Conservation (phyloP, 2,329 filamentous ascomycete species). For the Xylaria sp. region DNA sequence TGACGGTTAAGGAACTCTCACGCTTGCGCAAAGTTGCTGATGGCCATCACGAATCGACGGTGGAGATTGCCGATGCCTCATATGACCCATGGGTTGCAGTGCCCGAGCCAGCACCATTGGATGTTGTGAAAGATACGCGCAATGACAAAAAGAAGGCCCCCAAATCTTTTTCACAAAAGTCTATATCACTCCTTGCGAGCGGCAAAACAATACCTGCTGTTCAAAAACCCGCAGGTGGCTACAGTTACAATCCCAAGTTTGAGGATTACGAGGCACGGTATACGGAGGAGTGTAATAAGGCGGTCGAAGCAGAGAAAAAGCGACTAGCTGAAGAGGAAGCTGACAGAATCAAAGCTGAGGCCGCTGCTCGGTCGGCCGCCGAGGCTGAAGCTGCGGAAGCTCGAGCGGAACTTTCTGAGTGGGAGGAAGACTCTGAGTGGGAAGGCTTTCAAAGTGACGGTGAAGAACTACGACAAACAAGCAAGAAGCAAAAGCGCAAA, state of each 20-base stretch:
- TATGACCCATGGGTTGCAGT: constrained; percentile 82
- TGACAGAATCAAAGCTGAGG: constrained; percentile 74
- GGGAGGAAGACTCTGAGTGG: constrained; percentile 92
- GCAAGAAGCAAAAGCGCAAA: constrained; percentile 85
- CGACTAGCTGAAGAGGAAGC: constrained; percentile 74
- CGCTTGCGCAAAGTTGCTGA: constrained; percentile 83
- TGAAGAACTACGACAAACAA: constrained; percentile 71
- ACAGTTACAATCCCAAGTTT: constrained; percentile 92
- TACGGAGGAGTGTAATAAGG: constrained; percentile 79
- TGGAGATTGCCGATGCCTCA: constrained; percentile 69
- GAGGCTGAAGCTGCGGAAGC: constrained; percentile 79
- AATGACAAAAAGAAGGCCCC: constrained; percentile 74
- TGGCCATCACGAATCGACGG: constrained; percentile 68
- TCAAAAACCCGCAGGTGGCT: constrained; percentile 80
- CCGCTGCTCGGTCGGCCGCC: constrained; percentile 75
- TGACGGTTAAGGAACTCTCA: constrained; percentile 85
- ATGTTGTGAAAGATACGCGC: constrained; percentile 52
- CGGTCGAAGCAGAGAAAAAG: constrained; percentile 80
- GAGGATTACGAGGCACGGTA: constrained; percentile 85
- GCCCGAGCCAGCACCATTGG: constrained; percentile 47
- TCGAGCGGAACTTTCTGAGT: constrained; percentile 72
- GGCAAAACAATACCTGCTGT: constrained; percentile 85
- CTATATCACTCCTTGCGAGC: constrained; percentile 83
- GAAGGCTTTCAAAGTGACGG: constrained; percentile 87
- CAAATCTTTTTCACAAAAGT: constrained; percentile 77